Base-by-base conservation (phyloP, 2,329 filamentous ascomycete genomes). In the Exophiala aquamarina region DNA sequence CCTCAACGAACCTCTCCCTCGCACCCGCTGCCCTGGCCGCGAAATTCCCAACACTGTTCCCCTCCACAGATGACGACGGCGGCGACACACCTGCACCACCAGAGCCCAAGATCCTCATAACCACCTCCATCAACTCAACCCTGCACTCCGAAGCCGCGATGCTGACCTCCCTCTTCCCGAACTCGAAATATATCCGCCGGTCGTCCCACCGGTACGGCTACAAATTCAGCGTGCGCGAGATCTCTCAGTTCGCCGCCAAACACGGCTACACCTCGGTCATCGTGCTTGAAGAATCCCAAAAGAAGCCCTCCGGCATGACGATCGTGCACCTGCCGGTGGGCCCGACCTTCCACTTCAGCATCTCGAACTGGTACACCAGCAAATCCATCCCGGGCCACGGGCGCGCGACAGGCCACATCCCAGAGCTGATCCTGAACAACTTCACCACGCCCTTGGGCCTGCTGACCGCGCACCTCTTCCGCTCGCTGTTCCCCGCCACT, bases 391-490 rank as follows among this genome's bases (percentile, higher is more conserved):
- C 90, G 0, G 91, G 92, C 2, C 92, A 98, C 65, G 93, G 83
- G 70, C 92, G 91, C 57, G 82, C 90, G 0, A 96, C 92, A 1
- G 86, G 88, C 39, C 91, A 96, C 70, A 89, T 89, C 63, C 90
- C 91, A 1, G 92, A 96, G 69, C 76, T 96, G 20, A 78, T 95
- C 28, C 77, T 96, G 41, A 97, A 97, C 70, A 92, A 93, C 65
- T 98, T 98, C 76, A 86, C 87, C 61, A 98, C 93, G 0, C 89
- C 92, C 0, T 77, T 98, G 2, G 93, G 93, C 70, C 75, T 95
- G 8, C 74, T 97, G 31, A 89, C 91, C 0, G 92, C 91, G 7
- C 84, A 89, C 61, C 74, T 96, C 1, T 93, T 98, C 72, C 80
- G 86, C 54, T 82, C 79, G 0, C 69, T 94, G 20, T 93, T 89